Evolutionary conservation across 139 green algal genomes (phyloP).

Genomic region (Pleodorina starrii): DNA sequence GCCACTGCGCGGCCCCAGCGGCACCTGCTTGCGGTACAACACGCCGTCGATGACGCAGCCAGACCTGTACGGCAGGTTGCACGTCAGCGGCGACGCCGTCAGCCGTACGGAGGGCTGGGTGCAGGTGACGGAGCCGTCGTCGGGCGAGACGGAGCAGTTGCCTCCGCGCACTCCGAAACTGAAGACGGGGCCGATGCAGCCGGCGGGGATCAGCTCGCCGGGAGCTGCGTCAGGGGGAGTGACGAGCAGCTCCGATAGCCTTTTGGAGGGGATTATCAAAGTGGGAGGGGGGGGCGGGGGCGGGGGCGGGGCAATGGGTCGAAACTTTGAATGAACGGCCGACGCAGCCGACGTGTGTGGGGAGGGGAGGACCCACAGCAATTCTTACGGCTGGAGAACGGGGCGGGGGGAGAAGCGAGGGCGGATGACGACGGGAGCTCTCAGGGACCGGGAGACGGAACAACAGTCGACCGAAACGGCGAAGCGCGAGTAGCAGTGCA

Average conservation of each 20-base stretch:
- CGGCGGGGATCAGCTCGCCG: constrained; percentile 20
- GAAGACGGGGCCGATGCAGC: constrained; percentile 54
- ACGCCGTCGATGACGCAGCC: neutral
- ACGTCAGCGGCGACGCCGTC: neutral
- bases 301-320: too few relatives aligned
- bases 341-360: too few relatives aligned
- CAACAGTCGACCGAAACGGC: too few relatives aligned
- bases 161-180: constrained; percentile 43
- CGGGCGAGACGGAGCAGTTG: constrained; percentile 42
- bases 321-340: too few relatives aligned
- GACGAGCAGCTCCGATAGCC: constrained; percentile 1
- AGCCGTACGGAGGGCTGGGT: constrained; percentile 17
- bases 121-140: constrained; percentile 20
- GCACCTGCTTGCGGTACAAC: neutral
- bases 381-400: too few relatives aligned
- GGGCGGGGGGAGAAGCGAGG: too few relatives aligned
- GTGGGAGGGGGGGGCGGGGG: neutral
- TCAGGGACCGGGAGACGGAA: too few relatives aligned
- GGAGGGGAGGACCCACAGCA: too few relatives aligned
- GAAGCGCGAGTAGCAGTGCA: too few relatives aligned
- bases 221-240: neutral
- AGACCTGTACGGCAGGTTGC: constrained; percentile 46
- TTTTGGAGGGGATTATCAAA: too few relatives aligned
- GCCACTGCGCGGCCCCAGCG: constrained; percentile 4
- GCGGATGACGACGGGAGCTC: too few relatives aligned